Conservation (phyloP, 2,329 filamentous ascomycete species). For the Diplodia scrobiculata region DNA sequence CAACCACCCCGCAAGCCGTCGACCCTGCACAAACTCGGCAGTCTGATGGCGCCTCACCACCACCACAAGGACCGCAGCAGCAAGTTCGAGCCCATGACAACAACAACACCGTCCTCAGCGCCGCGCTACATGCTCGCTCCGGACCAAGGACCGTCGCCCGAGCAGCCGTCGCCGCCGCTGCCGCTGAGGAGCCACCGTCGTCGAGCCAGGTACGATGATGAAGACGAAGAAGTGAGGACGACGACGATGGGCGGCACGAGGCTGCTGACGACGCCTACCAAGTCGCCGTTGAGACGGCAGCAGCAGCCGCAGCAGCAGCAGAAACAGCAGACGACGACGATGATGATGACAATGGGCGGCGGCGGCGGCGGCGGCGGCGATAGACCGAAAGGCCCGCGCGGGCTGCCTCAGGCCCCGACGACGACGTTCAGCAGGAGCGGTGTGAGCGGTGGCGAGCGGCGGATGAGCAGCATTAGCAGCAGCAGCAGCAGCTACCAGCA, state of each 20-base stretch:
- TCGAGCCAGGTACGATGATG: no score
- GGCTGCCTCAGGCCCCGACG: neutral
- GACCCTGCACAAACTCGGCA: neutral
- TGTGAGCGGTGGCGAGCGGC: neutral
- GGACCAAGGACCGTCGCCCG: slow-evolving; percentile 4
- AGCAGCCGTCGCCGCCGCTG: no score
- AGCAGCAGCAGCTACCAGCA: neutral
- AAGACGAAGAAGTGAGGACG: neutral
- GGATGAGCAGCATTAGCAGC: neutral
- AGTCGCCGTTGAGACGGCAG: no score
- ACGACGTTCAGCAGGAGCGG: neutral
- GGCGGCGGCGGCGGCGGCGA: no score
- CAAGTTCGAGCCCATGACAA: neutral
- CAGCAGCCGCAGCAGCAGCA: no score
- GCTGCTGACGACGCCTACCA: neutral
- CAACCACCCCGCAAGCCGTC: neutral
- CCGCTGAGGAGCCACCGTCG: neutral
- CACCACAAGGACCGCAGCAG: no score
- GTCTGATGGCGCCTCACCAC: no score
- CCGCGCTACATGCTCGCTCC: neutral
- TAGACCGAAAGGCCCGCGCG: neutral
- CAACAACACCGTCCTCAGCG: neutral
- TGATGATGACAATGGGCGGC: neutral
- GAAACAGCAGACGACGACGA: no score
- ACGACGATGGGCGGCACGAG: neutral